Conservation (phyloP, 2,329 filamentous ascomycete species). For the Alternaria conjuncta region DNA sequence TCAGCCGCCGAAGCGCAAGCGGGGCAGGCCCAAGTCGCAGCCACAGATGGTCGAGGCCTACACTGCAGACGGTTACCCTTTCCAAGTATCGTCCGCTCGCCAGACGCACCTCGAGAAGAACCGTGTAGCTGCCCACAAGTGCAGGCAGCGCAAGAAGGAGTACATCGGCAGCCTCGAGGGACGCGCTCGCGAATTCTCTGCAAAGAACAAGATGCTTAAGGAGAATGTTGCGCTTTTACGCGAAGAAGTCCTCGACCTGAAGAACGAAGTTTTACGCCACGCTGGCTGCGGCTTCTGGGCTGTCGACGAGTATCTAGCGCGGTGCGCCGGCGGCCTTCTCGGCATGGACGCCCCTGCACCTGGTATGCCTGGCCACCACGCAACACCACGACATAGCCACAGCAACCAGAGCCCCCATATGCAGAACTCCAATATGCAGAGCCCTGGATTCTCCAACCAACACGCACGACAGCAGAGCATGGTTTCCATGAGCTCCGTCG, state of each 20-base stretch:
- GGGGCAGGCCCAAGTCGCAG: slow-evolving; percentile 44
- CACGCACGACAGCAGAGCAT: slow-evolving; percentile 14
- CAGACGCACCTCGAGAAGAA: slow-evolving; percentile 67
- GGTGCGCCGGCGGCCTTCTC: slow-evolving; percentile 44
- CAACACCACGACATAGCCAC: slow-evolving; percentile 5
- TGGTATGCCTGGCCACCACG: background rate
- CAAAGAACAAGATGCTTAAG: slow-evolving; percentile 45
- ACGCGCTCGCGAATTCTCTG: slow-evolving; percentile 49
- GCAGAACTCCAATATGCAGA: background rate
- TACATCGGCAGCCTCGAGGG: slow-evolving; percentile 60
- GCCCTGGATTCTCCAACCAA: slow-evolving; percentile 3
- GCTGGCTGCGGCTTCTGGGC: slow-evolving; percentile 47
- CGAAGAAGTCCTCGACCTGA: slow-evolving; percentile 46
- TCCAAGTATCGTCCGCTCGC: slow-evolving; percentile 44
- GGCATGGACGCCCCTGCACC: slow-evolving; percentile 30
- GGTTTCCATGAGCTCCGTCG: slow-evolving; percentile 22
- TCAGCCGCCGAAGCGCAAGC: slow-evolving; percentile 45
- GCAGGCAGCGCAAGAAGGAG: slow-evolving; percentile 71
- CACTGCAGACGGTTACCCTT: slow-evolving; percentile 42
- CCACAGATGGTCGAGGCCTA: slow-evolving; percentile 40
- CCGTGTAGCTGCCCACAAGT: slow-evolving; percentile 75
- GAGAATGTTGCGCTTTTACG: slow-evolving; percentile 43
- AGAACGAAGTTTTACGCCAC: slow-evolving; percentile 47
- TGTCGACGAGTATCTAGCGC: slow-evolving; percentile 47
- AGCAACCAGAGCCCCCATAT: slow-evolving; percentile 12